Percentiles rank a stretch among this genome's conserved stretches.
These are phyloP conservation scores for Paxillus ammoniavirescens DNA, from an alignment of 768 basidiomycete genomes.

Conservation along the genomic window DNA sequence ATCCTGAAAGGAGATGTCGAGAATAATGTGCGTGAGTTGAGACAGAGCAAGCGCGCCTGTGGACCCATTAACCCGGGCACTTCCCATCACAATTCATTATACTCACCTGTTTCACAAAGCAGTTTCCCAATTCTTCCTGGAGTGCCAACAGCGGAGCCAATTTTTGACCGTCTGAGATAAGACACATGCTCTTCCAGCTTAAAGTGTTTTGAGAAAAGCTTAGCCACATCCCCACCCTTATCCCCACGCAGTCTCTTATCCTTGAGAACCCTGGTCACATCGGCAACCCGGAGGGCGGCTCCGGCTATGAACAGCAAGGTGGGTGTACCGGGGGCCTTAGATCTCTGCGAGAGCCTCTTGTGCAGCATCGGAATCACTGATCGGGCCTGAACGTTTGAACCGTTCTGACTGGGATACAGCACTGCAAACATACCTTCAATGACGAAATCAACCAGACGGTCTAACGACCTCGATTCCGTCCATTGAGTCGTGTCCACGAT, in stretches of 20 bases:
- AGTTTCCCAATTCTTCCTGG: slow-evolving; percentile 90
- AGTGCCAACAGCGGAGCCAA: slow-evolving; percentile 88
- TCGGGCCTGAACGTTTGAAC: neutral
- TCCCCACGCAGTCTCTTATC: slow-evolving; percentile 69
- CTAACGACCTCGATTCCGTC: slow-evolving; percentile 68
- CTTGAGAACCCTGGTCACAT: slow-evolving; percentile 74
- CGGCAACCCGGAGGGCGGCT: slow-evolving; percentile 91
- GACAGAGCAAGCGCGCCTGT: slow-evolving; percentile 70
- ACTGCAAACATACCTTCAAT: slow-evolving; percentile 53
- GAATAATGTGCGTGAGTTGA: slow-evolving; percentile 79
- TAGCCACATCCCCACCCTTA: slow-evolving; percentile 89
- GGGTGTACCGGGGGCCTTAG: slow-evolving; percentile 81
- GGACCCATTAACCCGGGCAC: slow-evolving; percentile 10
- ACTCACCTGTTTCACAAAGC: slow-evolving; percentile 64
- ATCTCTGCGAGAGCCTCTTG: slow-evolving; percentile 68
- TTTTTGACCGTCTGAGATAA: slow-evolving; percentile 81
- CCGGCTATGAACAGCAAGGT: slow-evolving; percentile 82
- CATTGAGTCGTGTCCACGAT: slow-evolving; percentile 77
- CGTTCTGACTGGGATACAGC: neutral
- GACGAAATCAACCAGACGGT: slow-evolving; percentile 74
- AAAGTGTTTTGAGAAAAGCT: slow-evolving; percentile 94
- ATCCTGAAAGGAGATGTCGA: slow-evolving; percentile 74
- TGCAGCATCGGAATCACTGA: slow-evolving; percentile 67
- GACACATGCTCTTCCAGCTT: slow-evolving; percentile 85
- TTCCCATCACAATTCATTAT: neutral